phyloP scores from a whole-genome alignment of 768 basidiomycete genomes.

The Lactarius trivialis region DNA sequence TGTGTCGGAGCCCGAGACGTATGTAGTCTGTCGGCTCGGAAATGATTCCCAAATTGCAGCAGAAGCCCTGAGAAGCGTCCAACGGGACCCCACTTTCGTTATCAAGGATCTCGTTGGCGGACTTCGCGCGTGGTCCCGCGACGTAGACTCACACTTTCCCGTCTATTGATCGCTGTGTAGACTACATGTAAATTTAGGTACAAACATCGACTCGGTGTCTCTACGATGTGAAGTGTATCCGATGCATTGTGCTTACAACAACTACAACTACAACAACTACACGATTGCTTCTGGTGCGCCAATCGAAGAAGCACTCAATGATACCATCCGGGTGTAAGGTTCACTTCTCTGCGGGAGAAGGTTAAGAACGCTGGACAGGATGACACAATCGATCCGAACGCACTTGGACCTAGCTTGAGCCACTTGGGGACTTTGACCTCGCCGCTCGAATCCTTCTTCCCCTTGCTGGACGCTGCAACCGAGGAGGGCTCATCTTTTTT shows the following conservation, averaged over 20 bases:
- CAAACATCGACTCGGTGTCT: slow-evolving; percentile 1
- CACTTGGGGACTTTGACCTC: slow-evolving; percentile 72
- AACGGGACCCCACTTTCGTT: slow-evolving; percentile 25
- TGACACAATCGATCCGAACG: not conserved
- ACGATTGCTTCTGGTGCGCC: not conserved
- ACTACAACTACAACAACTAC: not conserved
- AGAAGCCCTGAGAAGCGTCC: slow-evolving; percentile 43
- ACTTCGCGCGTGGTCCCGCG: slow-evolving; percentile 66
- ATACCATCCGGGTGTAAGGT: slow-evolving; percentile 8
- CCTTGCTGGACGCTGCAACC: slow-evolving; percentile 6
- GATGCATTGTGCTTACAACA: slow-evolving; percentile 4
- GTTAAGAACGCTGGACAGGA: not conserved
- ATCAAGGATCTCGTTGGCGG: slow-evolving; percentile 78
- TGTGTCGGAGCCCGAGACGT: slow-evolving; percentile 27
- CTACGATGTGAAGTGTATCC: slow-evolving; percentile 7
- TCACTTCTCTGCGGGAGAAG: slow-evolving; percentile 17
- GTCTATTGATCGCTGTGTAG: slow-evolving; percentile 46
- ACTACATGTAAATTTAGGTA: slow-evolving; percentile 14
- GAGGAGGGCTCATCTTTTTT: slow-evolving; percentile 11
- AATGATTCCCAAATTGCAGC: slow-evolving; percentile 93
- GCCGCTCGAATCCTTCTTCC: slow-evolving; percentile 11
- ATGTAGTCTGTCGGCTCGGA: slow-evolving; percentile 79
- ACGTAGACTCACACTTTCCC: slow-evolving; percentile 73
- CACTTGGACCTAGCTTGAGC: slow-evolving; percentile 52
- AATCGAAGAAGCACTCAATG: not conserved